These are phyloP conservation scores for Saccharata proteae DNA, from an alignment of 2,329 filamentous ascomycete genomes.

Conservation along the genomic window DNA sequence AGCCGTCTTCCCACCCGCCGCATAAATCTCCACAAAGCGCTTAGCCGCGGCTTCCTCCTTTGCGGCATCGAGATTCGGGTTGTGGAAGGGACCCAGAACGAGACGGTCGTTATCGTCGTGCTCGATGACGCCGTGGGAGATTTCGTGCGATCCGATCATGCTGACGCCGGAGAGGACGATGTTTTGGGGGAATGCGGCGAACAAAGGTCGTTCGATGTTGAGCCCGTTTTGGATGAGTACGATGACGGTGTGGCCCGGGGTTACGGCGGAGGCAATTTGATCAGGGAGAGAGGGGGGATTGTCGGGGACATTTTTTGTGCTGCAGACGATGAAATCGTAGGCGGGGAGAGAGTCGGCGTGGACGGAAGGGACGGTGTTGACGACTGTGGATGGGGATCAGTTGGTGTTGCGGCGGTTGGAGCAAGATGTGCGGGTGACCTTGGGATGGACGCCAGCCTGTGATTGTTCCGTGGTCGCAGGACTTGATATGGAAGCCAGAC, in stretches of 20 bases:
- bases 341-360: slow-evolving; percentile 18
- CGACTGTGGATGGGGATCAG: slow-evolving; percentile 23
- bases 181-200: slow-evolving; percentile 39
- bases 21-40: slow-evolving; percentile 38
- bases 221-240: slow-evolving; percentile 51
- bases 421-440: slow-evolving; percentile 15
- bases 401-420: background rate
- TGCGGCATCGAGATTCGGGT: slow-evolving; percentile 18
- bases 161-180: slow-evolving; percentile 42
- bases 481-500: slow-evolving; percentile 43
- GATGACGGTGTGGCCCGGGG: slow-evolving; percentile 38
- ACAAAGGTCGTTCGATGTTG: slow-evolving; percentile 48
- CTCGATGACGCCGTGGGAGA: slow-evolving; percentile 33
- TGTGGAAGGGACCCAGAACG: slow-evolving; percentile 39
- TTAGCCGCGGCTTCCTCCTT: slow-evolving; percentile 21
- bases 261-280: slow-evolving; percentile 41
- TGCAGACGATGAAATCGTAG: slow-evolving; percentile 45
- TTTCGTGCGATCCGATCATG: slow-evolving; percentile 41
- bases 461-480: slow-evolving; percentile 42
- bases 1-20: slow-evolving; percentile 32
- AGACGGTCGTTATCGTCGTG: slow-evolving; percentile 42
- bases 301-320: slow-evolving; percentile 49
- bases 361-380: slow-evolving; percentile 37
- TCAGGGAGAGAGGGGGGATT: slow-evolving; percentile 36
- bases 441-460: slow-evolving; percentile 36